These are phyloP conservation scores for Vararia minispora DNA, from an alignment of 768 basidiomycete genomes.

Conservation along the genomic window DNA sequence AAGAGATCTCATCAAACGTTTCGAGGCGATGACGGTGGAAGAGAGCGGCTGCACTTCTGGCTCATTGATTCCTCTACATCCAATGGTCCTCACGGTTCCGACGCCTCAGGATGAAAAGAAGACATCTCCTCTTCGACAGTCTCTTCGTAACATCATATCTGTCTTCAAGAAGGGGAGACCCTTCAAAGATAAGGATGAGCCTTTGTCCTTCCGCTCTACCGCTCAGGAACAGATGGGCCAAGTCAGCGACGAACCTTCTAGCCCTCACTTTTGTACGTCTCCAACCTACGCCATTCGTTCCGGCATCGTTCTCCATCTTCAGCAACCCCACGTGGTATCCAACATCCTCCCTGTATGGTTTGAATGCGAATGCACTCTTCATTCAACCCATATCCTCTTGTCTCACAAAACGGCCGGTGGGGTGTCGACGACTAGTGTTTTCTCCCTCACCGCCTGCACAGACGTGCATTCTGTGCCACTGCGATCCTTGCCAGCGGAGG, in stretches of 20 bases:
- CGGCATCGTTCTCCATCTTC: conserved; percentile 20
- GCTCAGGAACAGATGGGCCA: not conserved
- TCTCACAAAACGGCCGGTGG: conserved; percentile 33
- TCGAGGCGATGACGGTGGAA: conserved; percentile 30
- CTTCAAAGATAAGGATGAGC: conserved; percentile 15
- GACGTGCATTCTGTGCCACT: conserved; percentile 51
- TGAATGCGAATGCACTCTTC: conserved; percentile 29
- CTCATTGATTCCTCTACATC: conserved; percentile 13
- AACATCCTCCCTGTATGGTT: conserved; percentile 45
- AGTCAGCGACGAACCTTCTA: conserved; percentile 1
- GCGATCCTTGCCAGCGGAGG: conserved; percentile 31
- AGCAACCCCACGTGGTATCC: too few relatives aligned
- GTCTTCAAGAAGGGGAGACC: conserved; percentile 41
- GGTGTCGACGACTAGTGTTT: conserved; percentile 30
- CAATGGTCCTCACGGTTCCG: conserved; percentile 10
- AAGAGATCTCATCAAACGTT: conserved; percentile 42
- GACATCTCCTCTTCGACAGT: conserved; percentile 48
- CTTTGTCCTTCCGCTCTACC: not conserved
- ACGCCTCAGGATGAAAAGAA: conserved; percentile 29
- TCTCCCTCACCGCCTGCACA: conserved; percentile 40
- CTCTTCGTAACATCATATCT: conserved; percentile 50
- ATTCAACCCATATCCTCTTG: conserved; percentile 32
- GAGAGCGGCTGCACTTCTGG: conserved; percentile 3
- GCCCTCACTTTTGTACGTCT: conserved; percentile 13
- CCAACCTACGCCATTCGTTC: conserved; percentile 14